These are phyloP conservation scores for Talaromyces nanjingensis DNA, from an alignment of 495 filamentous ascomycete species.

Conservation along the genomic window DNA sequence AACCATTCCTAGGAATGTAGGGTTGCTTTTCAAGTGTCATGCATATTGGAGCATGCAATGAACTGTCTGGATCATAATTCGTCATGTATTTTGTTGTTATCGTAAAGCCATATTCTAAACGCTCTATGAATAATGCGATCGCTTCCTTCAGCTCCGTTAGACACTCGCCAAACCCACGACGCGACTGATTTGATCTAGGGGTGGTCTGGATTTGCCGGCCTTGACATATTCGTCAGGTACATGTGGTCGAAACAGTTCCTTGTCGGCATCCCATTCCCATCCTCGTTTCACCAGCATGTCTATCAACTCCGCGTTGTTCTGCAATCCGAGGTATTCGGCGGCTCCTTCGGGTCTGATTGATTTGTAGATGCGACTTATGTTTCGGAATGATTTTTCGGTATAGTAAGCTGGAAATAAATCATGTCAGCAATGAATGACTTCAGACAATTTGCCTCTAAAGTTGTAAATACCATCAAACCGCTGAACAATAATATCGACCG, in stretches of 20 bases:
- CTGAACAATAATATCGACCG: slow-evolving; percentile 28
- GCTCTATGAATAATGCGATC: background rate
- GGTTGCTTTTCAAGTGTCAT: background rate
- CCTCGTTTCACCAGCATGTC: slow-evolving; percentile 34
- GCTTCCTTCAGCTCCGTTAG: slow-evolving; percentile 15
- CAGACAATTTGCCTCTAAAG: background rate
- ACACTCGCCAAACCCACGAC: slow-evolving; percentile 13
- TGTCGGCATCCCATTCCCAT: slow-evolving; percentile 39
- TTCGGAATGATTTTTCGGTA: slow-evolving; percentile 39
- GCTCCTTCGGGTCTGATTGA: slow-evolving; percentile 38
- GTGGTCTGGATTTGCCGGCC: background rate
- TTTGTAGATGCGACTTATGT: slow-evolving; percentile 42
- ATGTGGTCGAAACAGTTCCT: slow-evolving; percentile 7
- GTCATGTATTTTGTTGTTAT: background rate
- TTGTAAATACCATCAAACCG: slow-evolving; percentile 35
- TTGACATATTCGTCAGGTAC: background rate
- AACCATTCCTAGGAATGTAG: background rate
- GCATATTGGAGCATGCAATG: background rate
- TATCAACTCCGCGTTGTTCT: slow-evolving; percentile 23
- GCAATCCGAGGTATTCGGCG: slow-evolving; percentile 41
- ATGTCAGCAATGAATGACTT: background rate
- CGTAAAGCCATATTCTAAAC: background rate
- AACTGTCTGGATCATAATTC: background rate
- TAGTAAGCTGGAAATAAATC: slow-evolving; percentile 29
- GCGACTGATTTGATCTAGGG: background rate